Conservation (phyloP, 1,284 basidiomycete genomes). For the Ganoderma lucidum region DNA sequence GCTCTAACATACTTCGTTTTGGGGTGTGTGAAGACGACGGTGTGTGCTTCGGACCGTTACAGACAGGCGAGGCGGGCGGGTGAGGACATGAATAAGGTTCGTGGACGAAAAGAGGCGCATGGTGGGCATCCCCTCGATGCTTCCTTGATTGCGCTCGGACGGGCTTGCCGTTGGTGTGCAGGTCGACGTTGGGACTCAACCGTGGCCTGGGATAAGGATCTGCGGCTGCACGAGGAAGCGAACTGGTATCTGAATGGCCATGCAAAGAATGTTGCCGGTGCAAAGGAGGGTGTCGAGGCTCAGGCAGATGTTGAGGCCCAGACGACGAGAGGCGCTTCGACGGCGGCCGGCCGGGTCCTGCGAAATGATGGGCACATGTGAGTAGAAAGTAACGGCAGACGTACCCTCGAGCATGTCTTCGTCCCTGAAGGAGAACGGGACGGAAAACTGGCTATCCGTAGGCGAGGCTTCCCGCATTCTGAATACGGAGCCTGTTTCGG, state of each 20-base stretch:
- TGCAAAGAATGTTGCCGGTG: slow-evolving; percentile 24
- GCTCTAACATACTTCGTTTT: slow-evolving; percentile 54
- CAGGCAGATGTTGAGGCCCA: slow-evolving; percentile 21
- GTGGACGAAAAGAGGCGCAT: slow-evolving; percentile 24
- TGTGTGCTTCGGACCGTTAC: slow-evolving; percentile 21
- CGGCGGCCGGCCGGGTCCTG: slow-evolving; percentile 30
- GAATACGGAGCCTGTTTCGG: slow-evolving; percentile 21
- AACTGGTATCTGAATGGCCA: slow-evolving; percentile 14
- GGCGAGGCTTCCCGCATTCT: slow-evolving; percentile 32
- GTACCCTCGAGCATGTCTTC: slow-evolving; percentile 32
- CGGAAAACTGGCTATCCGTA: slow-evolving; percentile 30
- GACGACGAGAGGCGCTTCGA: slow-evolving; percentile 26
- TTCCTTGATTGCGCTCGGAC: slow-evolving; percentile 33
- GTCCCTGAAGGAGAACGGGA: slow-evolving; percentile 24
- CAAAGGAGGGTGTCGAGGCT: slow-evolving; percentile 22
- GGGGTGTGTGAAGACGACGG: slow-evolving; percentile 30
- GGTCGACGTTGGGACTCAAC: slow-evolving; percentile 29
- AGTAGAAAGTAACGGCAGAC: slow-evolving; percentile 12
- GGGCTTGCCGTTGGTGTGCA: slow-evolving; percentile 34
- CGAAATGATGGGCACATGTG: slow-evolving; percentile 10
- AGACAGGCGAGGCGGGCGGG: slow-evolving; percentile 25
- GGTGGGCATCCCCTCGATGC: slow-evolving; percentile 27
- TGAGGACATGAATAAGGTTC: slow-evolving; percentile 24
- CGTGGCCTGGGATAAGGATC: slow-evolving; percentile 36
- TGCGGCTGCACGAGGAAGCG: slow-evolving; percentile 28